These are phyloP conservation scores for Hyparrhenia diplandra DNA, from an alignment of 176 grass and related monocot species.

Conservation along the genomic window DNA sequence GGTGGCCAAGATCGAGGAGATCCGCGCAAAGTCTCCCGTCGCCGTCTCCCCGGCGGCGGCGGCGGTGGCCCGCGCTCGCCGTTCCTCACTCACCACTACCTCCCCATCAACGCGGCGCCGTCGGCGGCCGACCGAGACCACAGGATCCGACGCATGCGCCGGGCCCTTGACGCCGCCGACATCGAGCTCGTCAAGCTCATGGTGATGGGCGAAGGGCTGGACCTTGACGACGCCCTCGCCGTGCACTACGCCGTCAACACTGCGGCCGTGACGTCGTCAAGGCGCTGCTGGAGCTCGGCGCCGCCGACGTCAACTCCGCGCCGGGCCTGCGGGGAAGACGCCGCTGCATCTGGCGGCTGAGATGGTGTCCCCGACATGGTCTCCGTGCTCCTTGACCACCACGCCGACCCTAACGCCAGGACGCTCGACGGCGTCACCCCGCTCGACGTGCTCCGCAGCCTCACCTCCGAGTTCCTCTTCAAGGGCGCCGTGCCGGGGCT, in stretches of 20 bases:
- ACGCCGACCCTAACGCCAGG: constrained; percentile 80
- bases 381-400: constrained; percentile 94
- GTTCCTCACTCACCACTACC: constrained; percentile 65
- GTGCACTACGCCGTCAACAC: constrained; percentile 87
- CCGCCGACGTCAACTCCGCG: constrained; percentile 91
- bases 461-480: constrained; percentile 99
- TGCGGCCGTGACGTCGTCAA: constrained; percentile 96
- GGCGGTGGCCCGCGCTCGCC: constrained; percentile 36
- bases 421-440: constrained; percentile 81
- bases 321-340: constrained; percentile 72
- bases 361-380: constrained; percentile 96
- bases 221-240: constrained; percentile 92
- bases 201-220: constrained; percentile 97
- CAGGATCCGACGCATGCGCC: constrained; percentile 88
- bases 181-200: constrained; percentile 99
- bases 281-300: constrained; percentile 94
- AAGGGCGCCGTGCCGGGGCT: constrained; percentile 89
- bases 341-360: constrained; percentile 81
- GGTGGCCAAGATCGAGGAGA: constrained; percentile 69
- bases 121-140: constrained; percentile 62
- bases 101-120: constrained; percentile 41
- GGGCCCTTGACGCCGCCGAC: constrained; percentile 88
- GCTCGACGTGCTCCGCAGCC: constrained; percentile 79
- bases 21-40: constrained; percentile 62
- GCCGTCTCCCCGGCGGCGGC: not conserved